Evolutionary conservation across 2,329 filamentous ascomycete genomes (phyloP).

Genomic region (Fonsecaea pedrosoi): DNA sequence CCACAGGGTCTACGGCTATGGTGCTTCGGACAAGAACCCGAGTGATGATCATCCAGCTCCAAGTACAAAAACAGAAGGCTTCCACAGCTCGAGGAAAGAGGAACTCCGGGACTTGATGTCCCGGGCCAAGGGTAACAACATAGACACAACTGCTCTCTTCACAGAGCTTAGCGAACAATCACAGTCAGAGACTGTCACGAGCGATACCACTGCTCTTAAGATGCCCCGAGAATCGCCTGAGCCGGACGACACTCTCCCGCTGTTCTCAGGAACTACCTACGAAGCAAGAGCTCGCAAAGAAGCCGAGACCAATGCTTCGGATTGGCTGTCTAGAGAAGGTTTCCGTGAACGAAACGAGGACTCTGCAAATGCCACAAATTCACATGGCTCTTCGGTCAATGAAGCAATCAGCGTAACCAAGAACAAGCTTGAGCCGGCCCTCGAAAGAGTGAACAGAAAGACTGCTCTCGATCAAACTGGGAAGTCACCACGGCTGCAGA

Average conservation of each 20-base stretch:
- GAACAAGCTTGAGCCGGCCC: conserved; percentile 28
- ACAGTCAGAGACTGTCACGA: neutral
- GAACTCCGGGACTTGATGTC: conserved; percentile 33
- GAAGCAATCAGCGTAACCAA: conserved; percentile 1
- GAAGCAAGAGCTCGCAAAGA: conserved; percentile 21
- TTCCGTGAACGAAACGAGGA: conserved; percentile 22
- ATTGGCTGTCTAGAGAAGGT: conserved; percentile 36
- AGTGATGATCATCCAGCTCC: neutral
- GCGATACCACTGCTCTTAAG: conserved; percentile 7
- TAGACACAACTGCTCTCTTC: conserved; percentile 38
- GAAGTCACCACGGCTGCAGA: conserved; percentile 17
- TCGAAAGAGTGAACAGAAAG: conserved; percentile 29
- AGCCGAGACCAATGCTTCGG: neutral
- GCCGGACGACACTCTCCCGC: conserved; percentile 32
- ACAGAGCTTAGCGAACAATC: conserved; percentile 17
- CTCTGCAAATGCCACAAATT: neutral
- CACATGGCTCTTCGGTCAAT: neutral
- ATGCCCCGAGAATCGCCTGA: conserved; percentile 28
- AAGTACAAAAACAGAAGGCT: neutral
- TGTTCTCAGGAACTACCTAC: conserved; percentile 41
- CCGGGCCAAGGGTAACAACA: conserved; percentile 35
- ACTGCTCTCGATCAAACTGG: neutral
- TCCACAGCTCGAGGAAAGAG: conserved; percentile 31
- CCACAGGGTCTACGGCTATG: conserved; percentile 37
- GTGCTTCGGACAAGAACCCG: conserved; percentile 17